Evolutionary conservation across 1,284 basidiomycete species (phyloP).

Genomic region (Cutaneotrichosporon sp.): DNA sequence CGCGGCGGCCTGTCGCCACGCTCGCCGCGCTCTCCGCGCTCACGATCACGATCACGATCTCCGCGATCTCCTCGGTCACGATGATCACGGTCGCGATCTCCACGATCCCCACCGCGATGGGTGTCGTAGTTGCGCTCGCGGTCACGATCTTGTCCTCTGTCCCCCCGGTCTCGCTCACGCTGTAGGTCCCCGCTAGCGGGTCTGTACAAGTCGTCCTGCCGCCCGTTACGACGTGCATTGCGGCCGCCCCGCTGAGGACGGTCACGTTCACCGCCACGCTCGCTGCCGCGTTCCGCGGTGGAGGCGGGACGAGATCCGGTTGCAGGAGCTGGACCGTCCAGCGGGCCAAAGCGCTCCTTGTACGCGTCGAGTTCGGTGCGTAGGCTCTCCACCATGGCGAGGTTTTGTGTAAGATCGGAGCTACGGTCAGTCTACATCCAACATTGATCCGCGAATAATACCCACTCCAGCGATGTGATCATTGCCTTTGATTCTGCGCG

Average conservation of each 20-base stretch:
- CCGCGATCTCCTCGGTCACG: background rate
- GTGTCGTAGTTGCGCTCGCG: constrained; percentile 2
- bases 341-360: constrained; percentile 23
- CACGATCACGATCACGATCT: background rate
- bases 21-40: background rate
- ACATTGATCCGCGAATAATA: background rate
- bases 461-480: constrained; percentile 42
- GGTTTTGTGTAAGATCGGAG: constrained; percentile 36
- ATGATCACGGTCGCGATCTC: background rate
- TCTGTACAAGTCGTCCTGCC: constrained; percentile 4
- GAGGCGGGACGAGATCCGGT: background rate
- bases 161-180: background rate
- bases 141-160: background rate
- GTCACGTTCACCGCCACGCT: no score
- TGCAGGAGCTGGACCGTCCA: constrained; percentile 3
- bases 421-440: constrained; percentile 18
- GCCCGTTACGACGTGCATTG: constrained; percentile 4
- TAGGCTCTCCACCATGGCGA: constrained; percentile 25
- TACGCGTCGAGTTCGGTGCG: constrained; percentile 29
- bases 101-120: background rate
- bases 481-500: constrained; percentile 35
- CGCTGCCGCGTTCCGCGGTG: no score
- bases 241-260: background rate
- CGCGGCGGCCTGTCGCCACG: no score
- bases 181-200: background rate